A percentile compares a stretch with the other conserved stretches of the same genome.
These are phyloP conservation scores for Hansenula anomala DNA, from an alignment of 1,139 yeast species.

Conservation along the genomic window DNA sequence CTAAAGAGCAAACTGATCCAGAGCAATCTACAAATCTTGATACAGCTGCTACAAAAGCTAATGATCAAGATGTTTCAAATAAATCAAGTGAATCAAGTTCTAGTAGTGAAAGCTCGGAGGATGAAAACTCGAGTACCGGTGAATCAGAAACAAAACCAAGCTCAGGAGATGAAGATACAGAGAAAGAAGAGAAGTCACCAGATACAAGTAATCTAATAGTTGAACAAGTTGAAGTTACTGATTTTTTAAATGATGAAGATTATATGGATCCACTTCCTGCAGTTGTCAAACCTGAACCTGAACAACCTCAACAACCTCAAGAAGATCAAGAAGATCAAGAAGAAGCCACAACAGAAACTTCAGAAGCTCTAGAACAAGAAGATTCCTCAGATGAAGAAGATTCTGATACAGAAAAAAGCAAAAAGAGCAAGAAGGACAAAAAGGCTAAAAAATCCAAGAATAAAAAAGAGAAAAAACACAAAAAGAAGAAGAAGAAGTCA, in stretches of 20 bases:
- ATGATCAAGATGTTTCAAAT: background rate
- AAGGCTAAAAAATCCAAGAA: slow-evolving; percentile 1
- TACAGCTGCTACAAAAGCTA: too few species aligned
- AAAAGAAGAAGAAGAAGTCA: slow-evolving; percentile 11
- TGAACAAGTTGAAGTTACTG: slow-evolving; percentile 38
- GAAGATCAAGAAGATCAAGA: slow-evolving; percentile 1
- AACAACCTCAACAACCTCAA: too few species aligned
- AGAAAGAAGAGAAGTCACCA: slow-evolving; percentile 1
- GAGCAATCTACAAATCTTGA: too few species aligned
- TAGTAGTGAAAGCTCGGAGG: too few species aligned
- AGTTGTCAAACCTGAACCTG: too few species aligned
- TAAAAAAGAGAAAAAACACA: slow-evolving; percentile 11
- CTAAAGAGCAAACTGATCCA: slow-evolving; percentile 1
- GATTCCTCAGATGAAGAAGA: slow-evolving; percentile 7
- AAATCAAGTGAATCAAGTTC: background rate
- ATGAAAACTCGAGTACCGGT: background rate
- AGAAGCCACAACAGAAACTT: too few species aligned
- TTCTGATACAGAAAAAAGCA: slow-evolving; percentile 4
- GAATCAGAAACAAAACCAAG: background rate
- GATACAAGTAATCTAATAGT: slow-evolving; percentile 27
- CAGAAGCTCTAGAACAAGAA: too few species aligned
- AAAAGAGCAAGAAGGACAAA: background rate
- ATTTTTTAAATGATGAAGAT: slow-evolving; percentile 25
- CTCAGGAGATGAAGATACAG: slow-evolving; percentile 5
- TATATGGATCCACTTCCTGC: slow-evolving; percentile 6